Base-by-base conservation (phyloP, 768 basidiomycete species). In the Russula ochroleuca region DNA sequence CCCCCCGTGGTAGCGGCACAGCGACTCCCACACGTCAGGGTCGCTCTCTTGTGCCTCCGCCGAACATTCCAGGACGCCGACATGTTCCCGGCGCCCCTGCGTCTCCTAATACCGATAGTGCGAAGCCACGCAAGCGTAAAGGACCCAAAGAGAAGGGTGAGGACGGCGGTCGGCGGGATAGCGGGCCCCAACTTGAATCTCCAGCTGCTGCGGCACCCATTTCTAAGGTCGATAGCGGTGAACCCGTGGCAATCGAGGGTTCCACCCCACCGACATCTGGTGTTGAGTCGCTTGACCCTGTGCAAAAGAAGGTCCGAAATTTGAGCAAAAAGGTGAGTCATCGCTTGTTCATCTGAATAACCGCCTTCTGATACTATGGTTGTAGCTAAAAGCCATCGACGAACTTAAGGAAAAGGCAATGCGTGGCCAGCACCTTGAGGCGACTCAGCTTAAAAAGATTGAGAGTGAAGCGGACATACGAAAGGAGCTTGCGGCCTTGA, bases 361-460 rank as follows among this genome's bases (percentile, higher is more conserved):
- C 47, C 2, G 59, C 31, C 56, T 64, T 59, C 37, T 67, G 43
- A 61, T 69, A 56, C 62, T 37, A 28, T 59, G 5, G 9, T 51
- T 17, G 28, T 60, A 97, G 94, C 81, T 99, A 68, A 98, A 97
- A 74, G 96, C 96, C n/a, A 98, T 99, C 68, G 94, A 98, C 23
- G 95, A 98, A 71, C 84, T 99, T 55, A 98, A 98, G 78, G 92
- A 91, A 68, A 94, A 94, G 78, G 83, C 85, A 31, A 88, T 84
- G 71, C 84, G 90, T 40, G 96, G 97, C 0, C 95, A 98, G 74
- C 84, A 88, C 60, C 81, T 99, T 35, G 96, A 99, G 75, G 87
- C 87, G 61, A 99, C 96, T 19, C 96, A 99, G 75, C 78, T 96
- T 69, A 91, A 90, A 84, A 99, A 99, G 84, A 96, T 98, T 70